Evolutionary conservation across 2,329 filamentous ascomycete genomes (phyloP).

Genomic region (Cadophora luteo-olivacea): DNA sequence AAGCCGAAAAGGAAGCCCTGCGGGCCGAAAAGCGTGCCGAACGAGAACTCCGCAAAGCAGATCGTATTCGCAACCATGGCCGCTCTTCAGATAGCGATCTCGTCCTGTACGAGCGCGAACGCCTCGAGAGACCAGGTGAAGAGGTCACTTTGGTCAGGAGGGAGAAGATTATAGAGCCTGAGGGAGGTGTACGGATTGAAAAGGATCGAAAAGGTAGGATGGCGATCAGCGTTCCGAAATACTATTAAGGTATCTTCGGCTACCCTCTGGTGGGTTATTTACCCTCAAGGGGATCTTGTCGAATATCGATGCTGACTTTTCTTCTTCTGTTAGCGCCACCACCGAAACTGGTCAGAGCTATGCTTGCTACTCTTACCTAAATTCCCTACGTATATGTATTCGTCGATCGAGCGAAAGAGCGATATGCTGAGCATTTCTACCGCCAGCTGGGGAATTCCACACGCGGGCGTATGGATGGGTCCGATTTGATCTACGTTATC

Average conservation of each 20-base stretch:
- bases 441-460: too few species aligned
- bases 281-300: conserved; percentile 27
- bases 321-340: conserved; percentile 60
- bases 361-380: conserved; percentile 73
- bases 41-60: conserved; percentile 50
- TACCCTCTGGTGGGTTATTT: conserved; percentile 40
- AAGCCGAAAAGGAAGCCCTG: conserved; percentile 67
- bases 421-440: not conserved
- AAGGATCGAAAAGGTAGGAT: conserved; percentile 97
- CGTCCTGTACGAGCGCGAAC: conserved; percentile 64
- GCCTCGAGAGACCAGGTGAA: conserved; percentile 51
- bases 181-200: conserved; percentile 72
- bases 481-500: not conserved
- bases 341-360: conserved; percentile 68
- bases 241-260: conserved; percentile 49
- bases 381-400: not conserved
- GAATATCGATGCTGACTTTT: conserved; percentile 34
- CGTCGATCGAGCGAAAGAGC: not conserved
- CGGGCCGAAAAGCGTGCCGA: conserved; percentile 61
- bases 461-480: conserved; percentile 9
- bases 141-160: conserved; percentile 57
- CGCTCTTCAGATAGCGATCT: conserved; percentile 65
- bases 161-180: conserved; percentile 61
- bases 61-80: conserved; percentile 62
- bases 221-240: conserved; percentile 79